Base-by-base conservation (phyloP, 2,329 filamentous ascomycete species). In the Lecanosticta acicola region DNA sequence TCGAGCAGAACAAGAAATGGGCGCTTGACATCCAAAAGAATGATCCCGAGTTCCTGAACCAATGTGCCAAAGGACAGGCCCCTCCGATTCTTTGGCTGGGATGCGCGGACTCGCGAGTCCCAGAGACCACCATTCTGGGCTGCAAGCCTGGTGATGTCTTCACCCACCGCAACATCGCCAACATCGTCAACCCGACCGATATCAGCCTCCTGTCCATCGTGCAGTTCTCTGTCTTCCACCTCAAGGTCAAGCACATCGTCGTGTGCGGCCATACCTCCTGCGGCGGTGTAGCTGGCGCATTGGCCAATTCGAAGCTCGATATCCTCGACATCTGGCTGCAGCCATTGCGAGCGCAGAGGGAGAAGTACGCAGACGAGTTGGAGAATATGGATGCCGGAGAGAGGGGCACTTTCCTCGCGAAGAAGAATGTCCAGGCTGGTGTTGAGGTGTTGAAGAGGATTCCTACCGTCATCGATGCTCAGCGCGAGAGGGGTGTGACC, bases 151-250 rank as follows among this genome's bases (percentile, higher is more conserved):
- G 88, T 48, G 87, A 94, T 59, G 82, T 94, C 56, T 94, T 94
- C 66, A 84, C 88, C 42, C 87, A 94, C 73, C 85, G 88, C 64
- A 94, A 94, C 73, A 90, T 94, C 65, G 87, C 86, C 68, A 94
- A 94, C 71, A 80, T 91, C 61, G 71, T 94, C 53, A 80, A 81
- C 46, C 72, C 81, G 16, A 81, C 80, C 58, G 88, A 94, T 65
- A 78, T 91, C 65, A 87, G 80, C 70, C 81, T 82, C 26, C 76
- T 80, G 9, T 79, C 81, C 45, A 87, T 91, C 37, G 83, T 94
- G 62, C 83, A 91, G 63, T 94, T 84, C 64, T 84, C 87, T 35
- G 85, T 94, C 48, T 72, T 70, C 46, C 75, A 85, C 63, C 72
- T 94, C 29, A 80, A 83, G 58, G 81, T 85, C 53, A 75, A 78